Base-by-base conservation (phyloP, 1,284 basidiomycete species). In the Phlebopus sp. region DNA sequence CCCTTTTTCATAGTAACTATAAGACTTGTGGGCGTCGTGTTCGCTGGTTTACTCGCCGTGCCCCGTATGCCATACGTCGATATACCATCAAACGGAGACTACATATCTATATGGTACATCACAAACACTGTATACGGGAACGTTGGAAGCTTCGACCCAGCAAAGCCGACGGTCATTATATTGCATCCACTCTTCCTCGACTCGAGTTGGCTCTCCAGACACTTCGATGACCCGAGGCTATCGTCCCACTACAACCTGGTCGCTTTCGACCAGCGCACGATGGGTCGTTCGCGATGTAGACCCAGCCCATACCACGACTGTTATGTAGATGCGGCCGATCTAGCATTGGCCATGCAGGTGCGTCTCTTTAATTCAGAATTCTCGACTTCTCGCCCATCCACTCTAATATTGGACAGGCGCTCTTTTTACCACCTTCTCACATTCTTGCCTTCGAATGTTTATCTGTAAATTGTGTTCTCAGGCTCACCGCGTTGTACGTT, bases 251-350 rank as follows among this genome's bases (percentile, higher is more conserved):
- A 74, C 64, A 90, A 90, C 59, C 61, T 89, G 19, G 79, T 90
- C 52, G 82, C 84, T 7, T 82, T 90, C 60, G 87, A 90, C 62
- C 77, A 79, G 55, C 78, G 86, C 6, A 73, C 75, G n/a, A 70
- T 73, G n/a, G 86, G 86, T n/a, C 74, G 69, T 60, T 85, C 84
- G 9, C 60, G 66, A 2, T 76, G 70, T 49, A 72, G 78, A 45
- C 76, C 76, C 8, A 79, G 69, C 42, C 77, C 74, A 5, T 69
- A 72, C 34, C 81, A 84, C 58, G 86, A 89, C 63, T 76, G 75
- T 43, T 89, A 85, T 78, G 84, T 87, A 2, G 79, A 84, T 34
- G 84, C 86, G 1, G 87, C 86, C 27, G 86, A 89, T 69, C 55
- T 89, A 36, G 86, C 83, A 2, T 73, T 78, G 18, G 81, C 78